Percentiles rank a stretch among this genome's conserved stretches.
These are phyloP conservation scores for Angophora floribunda DNA, from an alignment of 345 rosid genomes.

Conservation along the genomic window DNA sequence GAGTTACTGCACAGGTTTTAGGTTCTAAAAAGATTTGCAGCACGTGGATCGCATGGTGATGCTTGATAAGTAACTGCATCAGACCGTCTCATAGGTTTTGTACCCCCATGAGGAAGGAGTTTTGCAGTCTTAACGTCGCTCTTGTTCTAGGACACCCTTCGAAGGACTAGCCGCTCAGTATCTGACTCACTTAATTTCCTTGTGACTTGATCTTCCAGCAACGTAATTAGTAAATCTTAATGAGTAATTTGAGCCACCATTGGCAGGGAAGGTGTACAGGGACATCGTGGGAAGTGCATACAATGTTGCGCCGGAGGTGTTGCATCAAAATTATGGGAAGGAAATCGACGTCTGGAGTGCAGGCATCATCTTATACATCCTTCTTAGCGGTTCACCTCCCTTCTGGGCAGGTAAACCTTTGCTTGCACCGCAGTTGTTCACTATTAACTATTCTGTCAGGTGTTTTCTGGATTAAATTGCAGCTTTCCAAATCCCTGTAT, in stretches of 20 bases:
- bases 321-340: constrained; percentile 61
- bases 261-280: constrained; percentile 48
- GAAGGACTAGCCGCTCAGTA: background rate
- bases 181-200: background rate
- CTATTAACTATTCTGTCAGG: background rate
- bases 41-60: background rate
- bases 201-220: background rate
- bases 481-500: background rate
- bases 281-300: constrained; percentile 81
- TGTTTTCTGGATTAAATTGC: background rate
- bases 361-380: constrained; percentile 84
- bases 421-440: background rate
- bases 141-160: background rate
- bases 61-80: background rate
- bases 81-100: background rate
- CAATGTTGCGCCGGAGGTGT: constrained; percentile 88
- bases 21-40: background rate
- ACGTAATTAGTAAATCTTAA: background rate
- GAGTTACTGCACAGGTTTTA: background rate
- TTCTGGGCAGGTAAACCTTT: constrained; percentile 71
- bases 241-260: background rate
- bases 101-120: background rate
- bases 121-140: background rate
- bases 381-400: constrained; percentile 85
- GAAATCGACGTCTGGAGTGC: constrained; percentile 95